Percentiles rank a stretch among this genome's conserved stretches.
These are phyloP conservation scores for Miscanthus sacchariflorus DNA, from an alignment of 202 grass and related monocot genomes.

Conservation along the genomic window DNA sequence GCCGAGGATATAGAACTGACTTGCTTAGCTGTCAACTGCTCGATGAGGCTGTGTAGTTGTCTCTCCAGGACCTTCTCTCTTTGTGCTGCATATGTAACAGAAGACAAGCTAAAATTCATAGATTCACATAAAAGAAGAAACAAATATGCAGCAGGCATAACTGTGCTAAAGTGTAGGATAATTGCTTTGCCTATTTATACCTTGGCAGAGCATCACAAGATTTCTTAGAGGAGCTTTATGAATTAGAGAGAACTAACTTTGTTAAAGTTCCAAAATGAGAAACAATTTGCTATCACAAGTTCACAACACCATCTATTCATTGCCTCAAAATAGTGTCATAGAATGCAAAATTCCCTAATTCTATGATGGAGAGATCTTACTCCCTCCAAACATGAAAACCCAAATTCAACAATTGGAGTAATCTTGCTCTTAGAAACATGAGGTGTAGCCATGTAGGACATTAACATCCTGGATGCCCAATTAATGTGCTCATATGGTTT, in stretches of 20 bases:
- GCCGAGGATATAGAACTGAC: constrained; percentile 43
- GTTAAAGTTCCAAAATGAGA: background rate
- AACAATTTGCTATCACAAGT: constrained; percentile 6
- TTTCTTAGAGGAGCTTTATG: constrained; percentile 18
- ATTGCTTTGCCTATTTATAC: background rate
- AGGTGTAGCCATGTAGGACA: background rate
- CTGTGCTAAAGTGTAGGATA: background rate
- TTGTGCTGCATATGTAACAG: constrained; percentile 71
- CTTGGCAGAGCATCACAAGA: background rate
- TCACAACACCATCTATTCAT: background rate
- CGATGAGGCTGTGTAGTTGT: constrained; percentile 88
- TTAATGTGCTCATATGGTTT: background rate
- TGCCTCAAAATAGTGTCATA: constrained; percentile 3
- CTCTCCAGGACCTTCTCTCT: constrained; percentile 94
- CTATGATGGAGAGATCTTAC: background rate
- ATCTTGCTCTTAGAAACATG: background rate
- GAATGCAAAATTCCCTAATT: background rate
- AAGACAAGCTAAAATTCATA: constrained; percentile 3
- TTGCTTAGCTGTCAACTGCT: constrained; percentile 96
- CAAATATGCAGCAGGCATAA: background rate
- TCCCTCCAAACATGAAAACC: background rate
- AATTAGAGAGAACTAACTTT: constrained; percentile 25
- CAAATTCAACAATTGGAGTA: background rate
- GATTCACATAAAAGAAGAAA: background rate
- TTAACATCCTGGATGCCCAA: background rate